Evolutionary conservation across 129 eudicot species (phyloP).

Genomic region (Centella asiatica): DNA sequence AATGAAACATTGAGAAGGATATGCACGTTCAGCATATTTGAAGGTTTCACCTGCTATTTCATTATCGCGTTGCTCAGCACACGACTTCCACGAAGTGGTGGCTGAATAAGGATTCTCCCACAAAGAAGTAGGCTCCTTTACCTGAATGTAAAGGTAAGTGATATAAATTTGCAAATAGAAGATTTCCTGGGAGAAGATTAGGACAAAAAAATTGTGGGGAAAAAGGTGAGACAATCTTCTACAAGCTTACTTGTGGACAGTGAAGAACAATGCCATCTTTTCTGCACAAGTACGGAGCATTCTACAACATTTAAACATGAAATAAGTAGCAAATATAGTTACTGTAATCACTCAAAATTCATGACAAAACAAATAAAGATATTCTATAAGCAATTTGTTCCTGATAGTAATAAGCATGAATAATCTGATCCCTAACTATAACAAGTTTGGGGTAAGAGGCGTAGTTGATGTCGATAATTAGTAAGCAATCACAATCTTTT

Average conservation of each 20-base stretch:
- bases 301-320: conserved; percentile 35
- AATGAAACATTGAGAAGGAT: background rate
- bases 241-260: conserved; percentile 66
- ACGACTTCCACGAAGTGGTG: conserved; percentile 92
- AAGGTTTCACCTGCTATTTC: conserved; percentile 56
- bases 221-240: background rate
- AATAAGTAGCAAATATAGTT: background rate
- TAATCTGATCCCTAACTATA: no score
- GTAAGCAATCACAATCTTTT: no score
- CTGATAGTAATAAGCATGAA: no score
- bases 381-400: no score
- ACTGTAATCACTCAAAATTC: background rate
- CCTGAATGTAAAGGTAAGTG: conserved; percentile 28
- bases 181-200: background rate
- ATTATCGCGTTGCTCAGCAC: conserved; percentile 72
- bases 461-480: no score
- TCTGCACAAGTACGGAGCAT: conserved; percentile 91
- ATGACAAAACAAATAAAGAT: background rate
- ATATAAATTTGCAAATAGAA: background rate
- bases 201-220: background rate
- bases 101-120: conserved; percentile 99
- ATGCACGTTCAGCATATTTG: background rate
- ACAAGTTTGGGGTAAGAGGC: no score
- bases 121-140: conserved; percentile 78
- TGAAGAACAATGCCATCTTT: conserved; percentile 85